Conservation (phyloP, 306 rosid genomes). For the Dryas octopetala region DNA sequence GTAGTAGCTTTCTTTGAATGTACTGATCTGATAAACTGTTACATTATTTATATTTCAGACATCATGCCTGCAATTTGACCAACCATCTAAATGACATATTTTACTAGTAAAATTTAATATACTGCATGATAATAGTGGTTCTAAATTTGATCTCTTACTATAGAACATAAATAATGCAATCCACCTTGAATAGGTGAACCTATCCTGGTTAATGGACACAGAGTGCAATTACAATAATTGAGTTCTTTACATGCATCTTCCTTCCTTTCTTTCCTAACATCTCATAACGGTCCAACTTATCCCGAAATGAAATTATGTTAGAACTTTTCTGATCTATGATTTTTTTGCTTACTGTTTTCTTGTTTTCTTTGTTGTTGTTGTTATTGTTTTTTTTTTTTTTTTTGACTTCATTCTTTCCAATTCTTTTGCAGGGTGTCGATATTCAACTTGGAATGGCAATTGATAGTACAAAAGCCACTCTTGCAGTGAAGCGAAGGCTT, state of each 20-base stretch:
- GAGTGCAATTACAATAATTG: background rate
- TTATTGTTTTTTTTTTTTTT: background rate
- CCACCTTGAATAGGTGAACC: background rate
- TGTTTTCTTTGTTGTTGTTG: background rate
- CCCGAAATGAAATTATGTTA: background rate
- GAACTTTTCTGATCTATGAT: background rate
- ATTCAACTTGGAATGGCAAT: conserved; percentile 97
- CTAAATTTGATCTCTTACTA: background rate
- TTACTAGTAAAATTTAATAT: background rate
- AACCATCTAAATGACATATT: conserved; percentile 3
- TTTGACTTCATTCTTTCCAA: conserved; percentile 22
- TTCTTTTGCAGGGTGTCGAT: conserved; percentile 71
- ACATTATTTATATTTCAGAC: conserved; percentile 1
- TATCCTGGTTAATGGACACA: background rate
- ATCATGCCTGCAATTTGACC: conserved; percentile 16
- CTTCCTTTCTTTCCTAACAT: background rate
- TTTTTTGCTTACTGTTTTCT: background rate
- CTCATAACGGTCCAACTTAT: background rate
- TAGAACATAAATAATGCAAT: background rate
- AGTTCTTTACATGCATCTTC: background rate
- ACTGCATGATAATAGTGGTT: background rate
- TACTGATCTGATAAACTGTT: background rate
- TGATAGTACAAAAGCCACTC: conserved; percentile 97
- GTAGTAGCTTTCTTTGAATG: conserved; percentile 42
- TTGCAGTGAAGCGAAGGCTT: conserved; percentile 98